phyloP scores from a whole-genome alignment of 768 basidiomycete species.

The Kwoniella pini region DNA sequence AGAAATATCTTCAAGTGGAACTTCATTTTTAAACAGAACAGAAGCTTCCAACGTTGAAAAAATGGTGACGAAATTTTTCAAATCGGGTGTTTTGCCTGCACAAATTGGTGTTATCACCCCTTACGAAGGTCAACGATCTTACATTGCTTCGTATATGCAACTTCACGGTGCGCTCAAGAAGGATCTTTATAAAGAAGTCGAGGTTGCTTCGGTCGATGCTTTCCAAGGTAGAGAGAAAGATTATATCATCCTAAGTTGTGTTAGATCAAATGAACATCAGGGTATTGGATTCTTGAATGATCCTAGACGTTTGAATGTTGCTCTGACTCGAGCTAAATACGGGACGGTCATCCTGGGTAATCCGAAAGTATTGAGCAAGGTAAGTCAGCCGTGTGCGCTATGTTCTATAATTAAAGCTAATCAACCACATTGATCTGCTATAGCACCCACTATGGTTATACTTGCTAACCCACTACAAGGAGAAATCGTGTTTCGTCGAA shows the following conservation, averaged over 20 bases:
- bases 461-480: slow-evolving; percentile 97
- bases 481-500: slow-evolving; percentile 88
- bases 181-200: slow-evolving; percentile 98
- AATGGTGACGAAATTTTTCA: slow-evolving; percentile 99
- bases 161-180: slow-evolving; percentile 99
- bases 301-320: slow-evolving; percentile 92
- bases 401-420: background rate
- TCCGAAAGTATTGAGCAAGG: slow-evolving; percentile 98
- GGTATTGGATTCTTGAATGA: slow-evolving; percentile 99
- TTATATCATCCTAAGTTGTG: slow-evolving; percentile 97
- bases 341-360: slow-evolving; percentile 99
- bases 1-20: slow-evolving; percentile 97
- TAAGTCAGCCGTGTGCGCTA: too few relatives aligned
- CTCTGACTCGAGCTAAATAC: slow-evolving; percentile 95
- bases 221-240: slow-evolving; percentile 99
- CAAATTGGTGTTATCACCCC: slow-evolving; percentile 99
- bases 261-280: slow-evolving; percentile 98
- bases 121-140: slow-evolving; percentile 97
- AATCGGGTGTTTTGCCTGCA: slow-evolving; percentile 88
- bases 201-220: slow-evolving; percentile 97
- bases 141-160: slow-evolving; percentile 99
- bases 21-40: slow-evolving; percentile 96
- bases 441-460: slow-evolving; percentile 99
- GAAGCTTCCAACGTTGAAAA: slow-evolving; percentile 99
- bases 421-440: background rate